Evolutionary conservation across 2,329 filamentous ascomycete genomes (phyloP).

Genomic region (Chaetomiaceae sp.): DNA sequence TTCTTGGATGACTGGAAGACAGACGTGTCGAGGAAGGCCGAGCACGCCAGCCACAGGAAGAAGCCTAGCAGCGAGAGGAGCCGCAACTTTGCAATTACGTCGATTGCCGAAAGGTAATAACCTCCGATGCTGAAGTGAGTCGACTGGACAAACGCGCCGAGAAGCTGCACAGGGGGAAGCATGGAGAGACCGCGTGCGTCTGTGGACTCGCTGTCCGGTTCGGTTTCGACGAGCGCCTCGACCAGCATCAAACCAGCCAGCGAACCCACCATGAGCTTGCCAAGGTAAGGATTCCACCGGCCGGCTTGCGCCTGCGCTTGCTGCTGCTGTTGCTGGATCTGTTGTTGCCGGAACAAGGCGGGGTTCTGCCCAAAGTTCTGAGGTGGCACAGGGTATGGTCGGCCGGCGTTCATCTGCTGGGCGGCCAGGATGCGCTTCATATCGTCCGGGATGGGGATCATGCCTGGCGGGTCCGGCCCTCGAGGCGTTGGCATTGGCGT

Average conservation of each 20-base stretch:
- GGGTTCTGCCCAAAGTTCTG: conserved; percentile 38
- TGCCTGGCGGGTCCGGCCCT: conserved; percentile 45
- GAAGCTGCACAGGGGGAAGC: conserved; percentile 52
- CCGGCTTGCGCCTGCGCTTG: conserved; percentile 41
- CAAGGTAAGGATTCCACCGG: conserved; percentile 56
- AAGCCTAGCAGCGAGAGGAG: conserved; percentile 49
- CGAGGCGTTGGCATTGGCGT: conserved; percentile 41
- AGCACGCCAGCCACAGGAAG: conserved; percentile 51
- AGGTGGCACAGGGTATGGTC: conserved; percentile 46
- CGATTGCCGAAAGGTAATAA: conserved; percentile 42
- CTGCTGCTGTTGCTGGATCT: conserved; percentile 49
- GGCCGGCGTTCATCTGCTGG: conserved; percentile 46
- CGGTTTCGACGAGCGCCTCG: conserved; percentile 64
- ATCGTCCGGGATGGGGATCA: conserved; percentile 63
- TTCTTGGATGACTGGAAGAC: conserved; percentile 45
- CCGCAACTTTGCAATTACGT: conserved; percentile 49
- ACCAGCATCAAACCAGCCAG: conserved; percentile 88
- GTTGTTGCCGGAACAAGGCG: conserved; percentile 49
- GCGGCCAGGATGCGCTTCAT: conserved; percentile 59
- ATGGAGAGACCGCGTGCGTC: conserved; percentile 63
- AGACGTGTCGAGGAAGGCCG: conserved; percentile 51
- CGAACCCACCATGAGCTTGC: conserved; percentile 88
- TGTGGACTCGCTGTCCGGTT: conserved; percentile 59
- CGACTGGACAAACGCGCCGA: conserved; percentile 44
- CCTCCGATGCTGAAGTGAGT: conserved; percentile 51